Evolutionary conservation across 768 basidiomycete species (phyloP), one percentile per base, ranked within the genome.

Genomic region (Boletales sp.): DNA sequence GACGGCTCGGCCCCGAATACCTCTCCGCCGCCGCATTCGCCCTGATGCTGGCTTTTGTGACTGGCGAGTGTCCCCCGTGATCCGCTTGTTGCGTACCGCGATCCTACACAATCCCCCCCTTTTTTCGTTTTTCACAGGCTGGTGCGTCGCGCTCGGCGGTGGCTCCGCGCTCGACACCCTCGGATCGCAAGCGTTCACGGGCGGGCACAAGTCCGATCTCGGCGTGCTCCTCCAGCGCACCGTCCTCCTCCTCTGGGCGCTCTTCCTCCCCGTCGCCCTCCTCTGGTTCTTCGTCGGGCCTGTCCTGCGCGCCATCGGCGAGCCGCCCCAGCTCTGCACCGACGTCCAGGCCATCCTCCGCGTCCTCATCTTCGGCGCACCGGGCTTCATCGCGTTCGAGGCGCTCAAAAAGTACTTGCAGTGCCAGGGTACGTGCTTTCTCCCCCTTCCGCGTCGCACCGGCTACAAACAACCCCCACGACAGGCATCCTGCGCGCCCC

Each of bases 391-490:
- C 57, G 85, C 79, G 2, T 87, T 87, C 50, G 86, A 90, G 63
- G 82, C 80, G 49, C 69, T 88, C 57, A 89, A 89, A 65, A 89
- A 86, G 66, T 90, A 87, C 64, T 64, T 90, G 21, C 87, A 88
- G 60, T 87, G 86, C 50, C 86, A 90, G 73, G 87, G 85, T 84
- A 50, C 54, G 72, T 50, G 37, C 4, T 5, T 8, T 32, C 31
- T 10, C 9, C 31, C 2, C 31, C 2, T 10, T 8, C 13, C 31
- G 31, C 37, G 6, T 19, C 37, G 17, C 19, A 1, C 7, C 37
- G n/a, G 10, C 11, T 19, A n/a, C n/a, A n/a, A n/a, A n/a, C 37
- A 4, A 8, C 19, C 17, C 18, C 2, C 10, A 13, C 2, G 13
- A 14, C 43, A 89, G 87, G 86, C 8, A 88, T 90, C 51, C 86